Conservation (phyloP, 192 early-diverging fungal genomes). For the Coemansia sp. region DNA sequence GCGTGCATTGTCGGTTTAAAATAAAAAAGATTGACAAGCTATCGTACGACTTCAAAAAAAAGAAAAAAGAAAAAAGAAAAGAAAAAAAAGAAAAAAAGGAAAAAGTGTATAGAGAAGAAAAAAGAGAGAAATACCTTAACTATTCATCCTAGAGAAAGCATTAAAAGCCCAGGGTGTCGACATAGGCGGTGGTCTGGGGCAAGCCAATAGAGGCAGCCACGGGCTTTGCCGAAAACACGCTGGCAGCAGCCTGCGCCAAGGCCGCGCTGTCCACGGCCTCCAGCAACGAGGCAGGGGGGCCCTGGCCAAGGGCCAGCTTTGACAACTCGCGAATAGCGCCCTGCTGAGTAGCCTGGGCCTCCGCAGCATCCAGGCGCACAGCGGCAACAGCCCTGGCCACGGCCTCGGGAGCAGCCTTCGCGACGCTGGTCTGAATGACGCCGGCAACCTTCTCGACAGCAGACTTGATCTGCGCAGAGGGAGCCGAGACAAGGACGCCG, state of each 20-base stretch:
- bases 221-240: slow-evolving; percentile 38
- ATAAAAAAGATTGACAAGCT: neutral
- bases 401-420: slow-evolving; percentile 54
- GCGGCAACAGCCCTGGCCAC: slow-evolving; percentile 62
- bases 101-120: neutral
- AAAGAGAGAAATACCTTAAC: neutral
- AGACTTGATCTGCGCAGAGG: slow-evolving; percentile 55
- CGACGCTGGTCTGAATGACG: slow-evolving; percentile 60
- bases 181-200: slow-evolving; percentile 47
- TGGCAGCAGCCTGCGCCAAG: slow-evolving; percentile 17
- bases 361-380: slow-evolving; percentile 28
- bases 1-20: neutral
- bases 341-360: slow-evolving; percentile 16
- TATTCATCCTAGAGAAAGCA: neutral
- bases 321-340: slow-evolving; percentile 25
- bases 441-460: slow-evolving; percentile 64
- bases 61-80: neutral
- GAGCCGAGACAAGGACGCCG: slow-evolving; percentile 71
- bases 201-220: slow-evolving; percentile 40
- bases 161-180: slow-evolving; percentile 54
- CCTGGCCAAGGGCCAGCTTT: slow-evolving; percentile 28
- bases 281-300: slow-evolving; percentile 12
- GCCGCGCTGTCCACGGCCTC: slow-evolving; percentile 27
- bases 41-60: neutral
- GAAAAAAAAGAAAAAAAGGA: no score